phyloP scores from a whole-genome alignment of 257 asterid species.

The Solanum etuberosum region DNA sequence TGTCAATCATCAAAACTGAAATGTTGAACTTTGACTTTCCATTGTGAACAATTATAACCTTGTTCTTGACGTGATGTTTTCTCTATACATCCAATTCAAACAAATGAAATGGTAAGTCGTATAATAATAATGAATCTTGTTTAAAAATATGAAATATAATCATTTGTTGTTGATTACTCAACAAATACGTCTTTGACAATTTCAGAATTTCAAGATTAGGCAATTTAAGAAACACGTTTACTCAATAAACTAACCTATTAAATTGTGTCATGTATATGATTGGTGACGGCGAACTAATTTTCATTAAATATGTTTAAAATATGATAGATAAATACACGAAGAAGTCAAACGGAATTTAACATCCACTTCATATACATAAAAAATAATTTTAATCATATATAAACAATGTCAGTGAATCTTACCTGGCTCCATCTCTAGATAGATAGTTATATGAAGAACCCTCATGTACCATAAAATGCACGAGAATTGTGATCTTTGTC shows the following conservation, averaged over 20 bases:
- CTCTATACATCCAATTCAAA: background rate
- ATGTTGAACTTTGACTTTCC: no score
- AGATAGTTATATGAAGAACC: background rate
- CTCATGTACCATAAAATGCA: background rate
- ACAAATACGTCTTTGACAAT: background rate
- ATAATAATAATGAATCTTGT: background rate
- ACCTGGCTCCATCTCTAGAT: no score
- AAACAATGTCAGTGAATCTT: no score
- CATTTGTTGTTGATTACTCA: background rate
- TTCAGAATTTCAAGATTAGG: background rate
- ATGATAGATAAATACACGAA: no score
- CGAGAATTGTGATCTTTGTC: background rate
- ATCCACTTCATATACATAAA: no score
- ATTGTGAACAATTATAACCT: background rate
- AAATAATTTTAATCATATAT: no score
- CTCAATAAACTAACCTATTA: background rate
- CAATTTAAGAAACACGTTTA: background rate
- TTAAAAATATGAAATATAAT: background rate
- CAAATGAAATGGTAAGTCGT: background rate
- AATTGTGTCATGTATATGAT: background rate
- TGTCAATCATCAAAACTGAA: no score
- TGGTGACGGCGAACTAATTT: no score
- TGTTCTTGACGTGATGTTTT: background rate
- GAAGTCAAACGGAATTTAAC: no score
- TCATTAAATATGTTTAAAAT: no score